A percentile compares a stretch with the other conserved stretches of the same genome.
Evolutionary conservation across 139 green algal species (phyloP).

Genomic region (Chlamydomonas applanata): DNA sequence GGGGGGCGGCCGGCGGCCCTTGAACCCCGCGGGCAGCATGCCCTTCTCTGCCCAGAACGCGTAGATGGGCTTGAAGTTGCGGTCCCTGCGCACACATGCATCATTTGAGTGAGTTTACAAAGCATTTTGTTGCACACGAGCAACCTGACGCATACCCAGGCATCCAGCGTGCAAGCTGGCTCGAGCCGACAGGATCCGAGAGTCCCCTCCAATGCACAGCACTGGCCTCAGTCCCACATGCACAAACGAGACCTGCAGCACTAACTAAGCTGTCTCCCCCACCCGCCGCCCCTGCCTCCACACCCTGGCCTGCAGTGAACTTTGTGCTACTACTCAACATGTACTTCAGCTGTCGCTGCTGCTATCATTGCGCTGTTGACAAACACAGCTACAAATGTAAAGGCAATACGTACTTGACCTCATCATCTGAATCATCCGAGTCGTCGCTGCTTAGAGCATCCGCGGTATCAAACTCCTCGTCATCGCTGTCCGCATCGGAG

Average conservation of each 20-base stretch:
- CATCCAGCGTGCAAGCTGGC: too few relatives aligned
- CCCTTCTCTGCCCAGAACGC: constrained; percentile 21
- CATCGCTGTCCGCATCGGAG: neutral
- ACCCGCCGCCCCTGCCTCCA: too few relatives aligned
- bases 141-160: too few relatives aligned
- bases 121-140: too few relatives aligned
- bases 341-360: neutral
- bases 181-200: too few relatives aligned
- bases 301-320: too few relatives aligned
- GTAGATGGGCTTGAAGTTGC: constrained; percentile 30
- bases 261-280: too few relatives aligned
- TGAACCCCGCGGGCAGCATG: constrained; percentile 1
- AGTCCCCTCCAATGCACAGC: too few relatives aligned
- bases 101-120: too few relatives aligned
- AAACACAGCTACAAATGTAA: too few relatives aligned
- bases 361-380: neutral
- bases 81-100: neutral
- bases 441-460: neutral
- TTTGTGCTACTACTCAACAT: neutral
- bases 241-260: too few relatives aligned
- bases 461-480: neutral
- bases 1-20: neutral
- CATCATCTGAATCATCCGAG: neutral
- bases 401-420: neutral
- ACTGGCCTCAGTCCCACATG: too few relatives aligned